Evolutionary conservation across 192 early-diverging fungal genomes (phyloP).

Genomic region (Anaeromyces robustus): DNA sequence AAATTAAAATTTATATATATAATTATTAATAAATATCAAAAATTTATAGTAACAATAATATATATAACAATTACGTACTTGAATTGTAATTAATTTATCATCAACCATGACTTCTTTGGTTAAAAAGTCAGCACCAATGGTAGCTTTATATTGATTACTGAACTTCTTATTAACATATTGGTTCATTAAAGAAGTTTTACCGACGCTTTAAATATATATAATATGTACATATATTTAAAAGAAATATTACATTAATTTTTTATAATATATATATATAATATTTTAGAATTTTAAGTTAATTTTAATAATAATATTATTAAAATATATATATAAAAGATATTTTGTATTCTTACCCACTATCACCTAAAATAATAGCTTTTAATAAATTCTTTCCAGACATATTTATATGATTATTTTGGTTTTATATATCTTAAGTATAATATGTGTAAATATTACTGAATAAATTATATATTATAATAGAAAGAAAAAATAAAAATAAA

Average conservation of each 20-base stretch:
- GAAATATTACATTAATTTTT: no score
- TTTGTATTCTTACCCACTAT: constrained; percentile 58
- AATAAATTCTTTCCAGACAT: constrained; percentile 12
- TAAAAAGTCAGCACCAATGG: constrained; percentile 97
- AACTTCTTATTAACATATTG: constrained; percentile 98
- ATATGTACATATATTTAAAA: constrained; percentile 1
- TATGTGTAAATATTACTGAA: no score
- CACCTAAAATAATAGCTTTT: constrained; percentile 70
- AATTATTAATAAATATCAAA: no score
- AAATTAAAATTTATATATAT: no score
- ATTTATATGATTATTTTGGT: neutral
- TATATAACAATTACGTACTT: constrained; percentile 27
- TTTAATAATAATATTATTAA: neutral
- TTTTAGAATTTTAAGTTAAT: no score
- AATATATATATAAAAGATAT: neutral
- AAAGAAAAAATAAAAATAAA: no score
- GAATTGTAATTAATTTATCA: constrained; percentile 85
- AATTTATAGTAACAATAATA: no score
- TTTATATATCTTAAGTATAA: no score
- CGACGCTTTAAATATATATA: constrained; percentile 38
- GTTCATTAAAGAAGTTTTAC: constrained; percentile 99
- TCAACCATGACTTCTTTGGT: constrained; percentile 93
- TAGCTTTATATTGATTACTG: constrained; percentile 95
- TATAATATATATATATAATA: no score
- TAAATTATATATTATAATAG: no score